phyloP scores from a whole-genome alignment of 768 basidiomycete species.

The Albatrellus ellisii region DNA sequence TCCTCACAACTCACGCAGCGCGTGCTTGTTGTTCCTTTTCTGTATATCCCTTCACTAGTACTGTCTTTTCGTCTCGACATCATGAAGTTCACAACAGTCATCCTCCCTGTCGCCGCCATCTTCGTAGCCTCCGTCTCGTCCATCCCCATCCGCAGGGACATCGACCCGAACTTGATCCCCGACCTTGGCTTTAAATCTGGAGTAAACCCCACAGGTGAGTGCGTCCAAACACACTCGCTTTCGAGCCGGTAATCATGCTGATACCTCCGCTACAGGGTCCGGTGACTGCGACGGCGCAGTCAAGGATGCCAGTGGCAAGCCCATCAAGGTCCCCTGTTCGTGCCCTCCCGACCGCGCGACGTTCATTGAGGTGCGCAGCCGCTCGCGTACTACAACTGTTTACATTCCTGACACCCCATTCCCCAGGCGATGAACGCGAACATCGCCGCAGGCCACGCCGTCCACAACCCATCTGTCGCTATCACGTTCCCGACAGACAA shows the following conservation, averaged over 20 bases:
- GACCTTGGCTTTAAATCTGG: constrained; percentile 44
- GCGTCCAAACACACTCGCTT: too few species aligned
- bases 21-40: too few species aligned
- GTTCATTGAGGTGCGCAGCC: constrained; percentile 36
- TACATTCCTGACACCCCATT: background rate
- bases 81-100: constrained; percentile 7
- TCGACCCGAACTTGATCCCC: constrained; percentile 21
- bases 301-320: constrained; percentile 38
- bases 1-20: too few species aligned
- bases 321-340: constrained; percentile 47
- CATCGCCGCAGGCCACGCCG: background rate
- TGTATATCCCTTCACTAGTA: too few species aligned
- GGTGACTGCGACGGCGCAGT: constrained; percentile 62
- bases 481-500: constrained; percentile 31
- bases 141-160: constrained; percentile 5
- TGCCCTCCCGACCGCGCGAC: constrained; percentile 45
- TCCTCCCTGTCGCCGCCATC: constrained; percentile 3
- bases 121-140: constrained; percentile 3
- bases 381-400: background rate
- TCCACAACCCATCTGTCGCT: background rate
- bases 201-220: constrained; percentile 45
- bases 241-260: too few species aligned
- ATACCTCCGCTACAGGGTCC: constrained; percentile 27
- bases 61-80: too few species aligned
- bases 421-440: background rate